Evolutionary conservation across 208 protist genomes (phyloP), one percentile per base, ranked within the genome.

Genomic region (Phytomonas sp.): DNA sequence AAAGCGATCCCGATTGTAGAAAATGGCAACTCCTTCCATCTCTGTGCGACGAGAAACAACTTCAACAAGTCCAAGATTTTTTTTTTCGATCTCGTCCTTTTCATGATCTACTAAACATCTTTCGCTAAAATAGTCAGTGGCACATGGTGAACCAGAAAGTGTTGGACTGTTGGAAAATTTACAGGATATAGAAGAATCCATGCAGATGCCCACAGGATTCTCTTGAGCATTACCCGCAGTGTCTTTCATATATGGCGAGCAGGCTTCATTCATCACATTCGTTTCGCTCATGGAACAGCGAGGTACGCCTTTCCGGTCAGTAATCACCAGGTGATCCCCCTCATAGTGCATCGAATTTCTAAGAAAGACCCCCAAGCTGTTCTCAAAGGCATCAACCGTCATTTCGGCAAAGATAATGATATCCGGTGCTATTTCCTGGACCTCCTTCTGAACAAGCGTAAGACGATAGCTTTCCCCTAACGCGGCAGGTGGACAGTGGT

Each of bases 11-110:
- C 72, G 66, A 30, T 85, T 74, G 71, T 83, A 95, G 73, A 89
- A 92, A 40, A 93, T 83, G 32, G 80, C 81, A 12, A 92, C 86
- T 14, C 91, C 91, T n/a, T 95, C 91, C 82, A 91, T 89, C 69
- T 95, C 91, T 11, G 81, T 76, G 60, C 77, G 72, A 30, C 76
- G 81, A 19, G 45, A 56, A 56, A 56, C 45, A 11, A 56, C 19
- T 23, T 56, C 45, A 23, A 56, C 10, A 56, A 56, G 45, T 23
- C 19, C 45, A 6, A 56, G 45, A 26, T 8, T 19, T 6, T 56
- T 56, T 26, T 56, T 56, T 56, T 37, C 16, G 30, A 16, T 2
- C 4, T 64, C 6, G 16, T n/a, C 59, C 6, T 14, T 36, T 1
- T 26, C 36, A 31, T 37, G 26, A 49, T 62, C 1, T 34, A n/a